Evolutionary conservation across 139 green algal species (phyloP).

Genomic region (Marvania coccoides): DNA sequence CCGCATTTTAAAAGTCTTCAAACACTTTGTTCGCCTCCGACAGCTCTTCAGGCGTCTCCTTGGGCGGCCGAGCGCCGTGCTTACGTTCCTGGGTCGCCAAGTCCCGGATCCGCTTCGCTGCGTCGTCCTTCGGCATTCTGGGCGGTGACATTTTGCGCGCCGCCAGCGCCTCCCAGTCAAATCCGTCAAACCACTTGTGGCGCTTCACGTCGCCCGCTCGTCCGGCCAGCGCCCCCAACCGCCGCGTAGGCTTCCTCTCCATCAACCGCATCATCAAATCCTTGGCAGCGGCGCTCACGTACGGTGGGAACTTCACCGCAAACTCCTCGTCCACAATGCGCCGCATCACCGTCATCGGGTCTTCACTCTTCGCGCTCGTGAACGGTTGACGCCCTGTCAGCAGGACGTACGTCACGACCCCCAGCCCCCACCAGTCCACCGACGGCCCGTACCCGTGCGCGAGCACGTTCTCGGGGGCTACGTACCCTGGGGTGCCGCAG

Average conservation of each 20-base stretch:
- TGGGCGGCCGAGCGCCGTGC: conserved; percentile 38
- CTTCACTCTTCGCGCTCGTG: conserved; percentile 79
- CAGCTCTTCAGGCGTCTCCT: conserved; percentile 73
- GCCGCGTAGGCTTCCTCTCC: conserved; percentile 77
- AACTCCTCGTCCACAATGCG: conserved; percentile 92
- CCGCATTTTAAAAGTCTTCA: conserved; percentile 57
- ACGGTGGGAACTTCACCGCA: conserved; percentile 85
- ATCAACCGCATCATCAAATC: conserved; percentile 79
- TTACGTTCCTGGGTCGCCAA: conserved; percentile 39
- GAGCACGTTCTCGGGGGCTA: conserved; percentile 93
- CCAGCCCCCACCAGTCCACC: conserved; percentile 95
- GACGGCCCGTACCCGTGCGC: conserved; percentile 85
- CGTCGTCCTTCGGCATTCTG: conserved; percentile 69
- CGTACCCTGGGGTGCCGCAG: conserved; percentile 94
- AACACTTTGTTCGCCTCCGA: conserved; percentile 77
- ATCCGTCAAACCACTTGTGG: conserved; percentile 87
- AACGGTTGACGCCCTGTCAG: conserved; percentile 93
- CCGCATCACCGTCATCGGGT: conserved; percentile 96
- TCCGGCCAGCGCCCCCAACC: conserved; percentile 82
- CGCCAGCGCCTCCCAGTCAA: conserved; percentile 84
- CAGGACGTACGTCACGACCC: conserved; percentile 92
- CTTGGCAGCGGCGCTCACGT: conserved; percentile 58
- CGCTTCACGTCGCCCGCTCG: conserved; percentile 77
- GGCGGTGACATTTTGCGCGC: conserved; percentile 51
- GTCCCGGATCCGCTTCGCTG: conserved; percentile 72